Evolutionary conservation across 129 eudicot species (phyloP).

Genomic region (Helianthus tuberosus): DNA sequence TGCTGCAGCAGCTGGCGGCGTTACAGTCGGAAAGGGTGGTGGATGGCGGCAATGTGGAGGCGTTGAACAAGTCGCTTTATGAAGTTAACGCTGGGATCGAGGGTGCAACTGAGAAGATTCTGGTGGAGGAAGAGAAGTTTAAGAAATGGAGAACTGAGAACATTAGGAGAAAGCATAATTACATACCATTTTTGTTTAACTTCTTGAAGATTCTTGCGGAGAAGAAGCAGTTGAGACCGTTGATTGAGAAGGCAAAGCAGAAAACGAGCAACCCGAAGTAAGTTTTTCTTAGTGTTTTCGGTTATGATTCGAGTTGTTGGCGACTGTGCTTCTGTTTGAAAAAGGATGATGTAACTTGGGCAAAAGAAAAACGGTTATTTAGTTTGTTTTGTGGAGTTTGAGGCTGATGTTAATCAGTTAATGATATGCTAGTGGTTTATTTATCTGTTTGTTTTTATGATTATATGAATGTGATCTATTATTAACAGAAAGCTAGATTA

Average conservation of each 20-base stretch:
- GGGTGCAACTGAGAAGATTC: constrained; percentile 83
- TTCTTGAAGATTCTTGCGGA: constrained; percentile 94
- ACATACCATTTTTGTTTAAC: constrained; percentile 93
- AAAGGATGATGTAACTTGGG: constrained; percentile 16
- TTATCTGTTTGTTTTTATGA: neutral
- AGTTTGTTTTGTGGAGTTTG: constrained; percentile 19
- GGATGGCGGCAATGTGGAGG: constrained; percentile 59
- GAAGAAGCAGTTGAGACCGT: constrained; percentile 98
- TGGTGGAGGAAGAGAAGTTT: constrained; percentile 95
- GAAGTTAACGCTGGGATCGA: constrained; percentile 87
- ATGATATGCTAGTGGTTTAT: constrained; percentile 17
- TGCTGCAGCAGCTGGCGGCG: constrained; percentile 69
- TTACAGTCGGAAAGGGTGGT: constrained; percentile 61
- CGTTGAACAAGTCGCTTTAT: constrained; percentile 53
- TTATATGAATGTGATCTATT: neutral
- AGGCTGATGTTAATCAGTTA: constrained; percentile 1
- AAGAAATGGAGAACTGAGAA: constrained; percentile 96
- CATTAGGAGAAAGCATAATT: constrained; percentile 83
- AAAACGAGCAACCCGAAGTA: constrained; percentile 56
- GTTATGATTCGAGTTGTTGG: neutral
- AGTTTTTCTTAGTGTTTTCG: constrained; percentile 6
- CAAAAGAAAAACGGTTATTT: neutral
- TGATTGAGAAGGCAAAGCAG: constrained; percentile 92
- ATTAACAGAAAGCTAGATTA: too few relatives aligned
- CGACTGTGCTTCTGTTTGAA: constrained; percentile 13